A percentile compares a stretch with the other conserved stretches of the same genome.
These are phyloP conservation scores for Bassia scoparia DNA, from an alignment of 148 eudicot species.

Conservation along the genomic window DNA sequence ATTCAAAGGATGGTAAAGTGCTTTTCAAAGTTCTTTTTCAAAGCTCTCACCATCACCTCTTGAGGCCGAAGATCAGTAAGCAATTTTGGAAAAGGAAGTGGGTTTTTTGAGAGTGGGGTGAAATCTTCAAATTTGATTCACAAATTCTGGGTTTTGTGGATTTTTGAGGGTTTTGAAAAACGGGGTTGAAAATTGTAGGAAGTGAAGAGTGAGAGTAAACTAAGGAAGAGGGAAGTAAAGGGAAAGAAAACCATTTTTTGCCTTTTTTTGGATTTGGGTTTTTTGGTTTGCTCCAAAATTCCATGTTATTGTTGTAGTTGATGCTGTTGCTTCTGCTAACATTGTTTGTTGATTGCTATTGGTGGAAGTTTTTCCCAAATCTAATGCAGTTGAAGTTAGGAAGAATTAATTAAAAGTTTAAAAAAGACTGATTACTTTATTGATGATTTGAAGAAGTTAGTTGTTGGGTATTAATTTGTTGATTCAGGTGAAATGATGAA, in stretches of 20 bases:
- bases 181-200: slow-evolving; percentile 28
- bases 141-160: slow-evolving; percentile 39
- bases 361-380: too few species aligned
- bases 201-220: slow-evolving; percentile 37
- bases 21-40: slow-evolving; percentile 56
- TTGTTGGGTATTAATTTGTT: slow-evolving; percentile 23
- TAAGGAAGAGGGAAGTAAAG: slow-evolving; percentile 34
- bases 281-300: slow-evolving; percentile 28
- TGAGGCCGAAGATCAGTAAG: slow-evolving; percentile 71
- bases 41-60: slow-evolving; percentile 64
- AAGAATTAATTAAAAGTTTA: too few species aligned
- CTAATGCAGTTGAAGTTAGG: slow-evolving; percentile 9
- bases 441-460: background rate
- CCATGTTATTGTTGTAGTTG: slow-evolving; percentile 22
- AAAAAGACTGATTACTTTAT: background rate
- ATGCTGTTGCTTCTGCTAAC: background rate
- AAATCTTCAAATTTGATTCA: slow-evolving; percentile 53
- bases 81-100: slow-evolving; percentile 58
- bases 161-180: slow-evolving; percentile 18
- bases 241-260: slow-evolving; percentile 44
- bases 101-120: slow-evolving; percentile 25
- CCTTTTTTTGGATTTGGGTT: slow-evolving; percentile 37
- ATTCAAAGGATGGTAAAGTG: slow-evolving; percentile 69
- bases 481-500: slow-evolving; percentile 26
- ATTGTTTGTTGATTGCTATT: too few species aligned